Conservation (phyloP, 2,329 filamentous ascomycete species). For the Epichloe gansuensis region DNA sequence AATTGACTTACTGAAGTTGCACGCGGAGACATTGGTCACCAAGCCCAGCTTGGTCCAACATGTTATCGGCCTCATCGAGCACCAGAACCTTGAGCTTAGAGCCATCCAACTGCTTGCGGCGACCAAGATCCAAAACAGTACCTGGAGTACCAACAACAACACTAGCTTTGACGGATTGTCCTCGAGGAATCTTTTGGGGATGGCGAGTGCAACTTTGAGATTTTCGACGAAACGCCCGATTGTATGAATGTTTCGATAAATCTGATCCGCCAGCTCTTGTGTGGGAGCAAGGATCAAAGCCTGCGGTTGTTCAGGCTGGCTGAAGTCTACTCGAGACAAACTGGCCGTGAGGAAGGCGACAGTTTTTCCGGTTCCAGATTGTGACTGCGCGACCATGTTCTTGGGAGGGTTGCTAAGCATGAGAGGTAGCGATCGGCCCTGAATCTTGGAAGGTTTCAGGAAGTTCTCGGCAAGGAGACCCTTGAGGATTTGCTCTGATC, state of each 20-base stretch:
- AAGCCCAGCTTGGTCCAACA: constrained; percentile 90
- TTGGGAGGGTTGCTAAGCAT: constrained; percentile 75
- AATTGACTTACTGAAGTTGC: constrained; percentile 48
- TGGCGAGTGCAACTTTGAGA: constrained; percentile 66
- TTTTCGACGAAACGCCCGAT: constrained; percentile 77
- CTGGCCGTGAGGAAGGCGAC: constrained; percentile 92
- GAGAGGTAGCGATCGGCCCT: constrained; percentile 85
- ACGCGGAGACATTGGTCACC: constrained; percentile 91
- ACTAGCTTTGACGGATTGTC: constrained; percentile 57
- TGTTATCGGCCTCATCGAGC: constrained; percentile 95
- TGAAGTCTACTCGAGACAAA: constrained; percentile 72
- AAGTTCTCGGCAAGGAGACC: constrained; percentile 76
- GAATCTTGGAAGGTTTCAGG: constrained; percentile 92
- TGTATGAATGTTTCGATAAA: constrained; percentile 67
- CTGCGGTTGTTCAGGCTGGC: constrained; percentile 58
- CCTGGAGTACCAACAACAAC: constrained; percentile 90
- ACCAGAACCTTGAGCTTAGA: constrained; percentile 70
- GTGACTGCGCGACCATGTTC: constrained; percentile 98
- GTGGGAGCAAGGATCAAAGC: constrained; percentile 83
- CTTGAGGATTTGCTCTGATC: constrained; percentile 50
- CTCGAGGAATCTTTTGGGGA: constrained; percentile 62
- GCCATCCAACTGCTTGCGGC: constrained; percentile 60
- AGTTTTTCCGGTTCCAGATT: constrained; percentile 96
- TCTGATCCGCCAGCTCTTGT: constrained; percentile 89
- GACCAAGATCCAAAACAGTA: constrained; percentile 79